Evolutionary conservation across 495 filamentous ascomycete species (phyloP), one percentile per base, ranked within the genome.

Genomic region (Aspergillus steynii): DNA sequence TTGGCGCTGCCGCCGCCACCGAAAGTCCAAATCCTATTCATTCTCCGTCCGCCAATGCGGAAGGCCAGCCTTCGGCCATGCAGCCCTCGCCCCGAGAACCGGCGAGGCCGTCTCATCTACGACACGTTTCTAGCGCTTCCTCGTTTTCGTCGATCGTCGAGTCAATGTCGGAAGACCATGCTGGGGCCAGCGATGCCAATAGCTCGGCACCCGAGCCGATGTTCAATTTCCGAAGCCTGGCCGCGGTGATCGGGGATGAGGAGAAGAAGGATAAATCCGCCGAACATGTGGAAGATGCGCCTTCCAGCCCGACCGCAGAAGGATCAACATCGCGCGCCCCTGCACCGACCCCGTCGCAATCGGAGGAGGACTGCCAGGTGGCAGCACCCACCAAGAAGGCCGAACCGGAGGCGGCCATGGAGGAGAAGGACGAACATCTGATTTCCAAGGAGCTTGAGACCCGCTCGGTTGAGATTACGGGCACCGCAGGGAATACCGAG

Each of bases 181-280:
- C 63, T 61, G 53, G 53, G 25, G n/a, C 74, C n/a, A 68, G 70
- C 27, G 75, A 78, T 55, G 83, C 82, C 7, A 83, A 78, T 28
- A 84, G 79, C 61, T 75, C 82, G 1, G 82, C 84, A 51, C 72
- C 78, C 0, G 93, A 97, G 65, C 85, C 90, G 2, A 86, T 96
- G 85, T 93, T 96, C 77, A 96, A 96, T 72, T 97, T 97, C 66
- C 80, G 90, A 56, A 96, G 92, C 64, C 78, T 97, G 29, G 90
- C 90, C 3, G 90, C 89, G 60, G 89, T 96, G 67, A 92, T 97
- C 56, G 90, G 88, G 3, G 78, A 85, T 34, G 87, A 89, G 56
- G 85, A 88, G n/a, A 80, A 79, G 55, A 66, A 67, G 27, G 68
- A 71, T 4, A 74, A 72, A 56, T 71, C 78, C 31, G 64, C 76